A percentile compares a stretch with the other conserved stretches of the same genome.
phyloP scores from a whole-genome alignment of 805 yeast species.

The Ogataea angusta region DNA sequence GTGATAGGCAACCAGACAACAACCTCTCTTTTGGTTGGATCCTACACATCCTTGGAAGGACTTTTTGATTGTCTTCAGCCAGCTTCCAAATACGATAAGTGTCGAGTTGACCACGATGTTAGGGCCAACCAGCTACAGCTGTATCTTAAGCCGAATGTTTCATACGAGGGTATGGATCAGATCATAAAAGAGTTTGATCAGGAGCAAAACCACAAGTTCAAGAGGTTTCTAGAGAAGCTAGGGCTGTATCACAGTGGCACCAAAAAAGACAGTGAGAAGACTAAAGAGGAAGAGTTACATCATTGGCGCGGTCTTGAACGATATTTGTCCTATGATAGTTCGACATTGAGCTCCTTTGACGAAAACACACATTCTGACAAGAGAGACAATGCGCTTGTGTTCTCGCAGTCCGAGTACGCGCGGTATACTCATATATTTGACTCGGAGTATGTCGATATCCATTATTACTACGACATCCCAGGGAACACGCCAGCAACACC shows the following conservation, averaged over 20 bases:
- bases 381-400: constrained; percentile 27
- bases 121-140: constrained; percentile 52
- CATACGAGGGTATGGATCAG: constrained; percentile 40
- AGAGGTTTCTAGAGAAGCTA: constrained; percentile 2
- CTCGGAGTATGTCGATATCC: constrained; percentile 50
- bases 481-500: constrained; percentile 46
- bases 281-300: constrained; percentile 20
- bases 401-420: constrained; percentile 70
- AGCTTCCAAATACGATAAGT: constrained; percentile 50
- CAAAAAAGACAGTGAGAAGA: constrained; percentile 1
- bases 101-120: constrained; percentile 43
- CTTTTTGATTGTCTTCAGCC: constrained; percentile 52
- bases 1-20: constrained; percentile 80
- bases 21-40: constrained; percentile 63
- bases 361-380: constrained; percentile 1
- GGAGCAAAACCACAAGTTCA: background rate
- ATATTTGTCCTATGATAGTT: constrained; percentile 44
- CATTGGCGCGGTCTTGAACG: constrained; percentile 79
- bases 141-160: constrained; percentile 66
- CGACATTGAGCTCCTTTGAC: constrained; percentile 24
- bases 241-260: background rate
- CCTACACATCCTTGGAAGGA: constrained; percentile 55
- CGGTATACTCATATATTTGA: constrained; percentile 68
- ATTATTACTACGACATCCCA: constrained; percentile 69
- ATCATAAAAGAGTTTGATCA: constrained; percentile 9